Base-by-base conservation (phyloP, 2,329 filamentous ascomycete species). In the Colletotrichum sp. region DNA sequence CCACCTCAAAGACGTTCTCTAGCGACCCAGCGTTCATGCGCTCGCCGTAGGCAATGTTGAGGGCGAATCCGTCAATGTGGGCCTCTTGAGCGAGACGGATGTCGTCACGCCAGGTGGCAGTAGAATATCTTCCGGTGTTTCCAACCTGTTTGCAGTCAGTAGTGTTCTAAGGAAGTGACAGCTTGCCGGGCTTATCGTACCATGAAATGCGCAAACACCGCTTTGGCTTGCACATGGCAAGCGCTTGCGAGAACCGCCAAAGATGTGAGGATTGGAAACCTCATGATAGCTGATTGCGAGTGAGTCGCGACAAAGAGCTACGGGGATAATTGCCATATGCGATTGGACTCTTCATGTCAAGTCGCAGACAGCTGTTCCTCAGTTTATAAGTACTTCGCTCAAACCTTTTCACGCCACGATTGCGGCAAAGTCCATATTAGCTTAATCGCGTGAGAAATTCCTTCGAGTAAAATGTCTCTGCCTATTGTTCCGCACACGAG, bases 81-180 rank as follows among this genome's bases (percentile, higher is more conserved):
- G 75, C 75, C 28, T 71, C 34, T 18, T 77, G 57, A 49, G 75
- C 71, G 5, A 77, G 71, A 4, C 15, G 9, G 5, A 77, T 74
- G n/a, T 77, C 60, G n/a, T 36, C 18, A 7, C 16, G 13, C 21
- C 21, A 75, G 59, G 69, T 84, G 2, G 89, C 88, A 57, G 86
- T 79, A 9, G 44, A 18, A 28, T 39, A 68, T 9, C 32, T 10
- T 4, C 16, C 28, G 4, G 65, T 68, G 15, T 68, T 68, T 21
- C 65, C 44, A 13, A 68, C 44, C 49, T 68, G 13, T 13, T n/a
- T 16, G n/a, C 18, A 0, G 10, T 66, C 34, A 66, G 26, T 28
- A 26, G 7, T 6, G n/a, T 0, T 32, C 9, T 15, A 5, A 32
- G 10, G 1, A 52, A 13, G 10, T n/a, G 21, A 39, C 15, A 30